Evolutionary conservation across 2,329 filamentous ascomycete species (phyloP).

Genomic region (Fusarium beomiforme): DNA sequence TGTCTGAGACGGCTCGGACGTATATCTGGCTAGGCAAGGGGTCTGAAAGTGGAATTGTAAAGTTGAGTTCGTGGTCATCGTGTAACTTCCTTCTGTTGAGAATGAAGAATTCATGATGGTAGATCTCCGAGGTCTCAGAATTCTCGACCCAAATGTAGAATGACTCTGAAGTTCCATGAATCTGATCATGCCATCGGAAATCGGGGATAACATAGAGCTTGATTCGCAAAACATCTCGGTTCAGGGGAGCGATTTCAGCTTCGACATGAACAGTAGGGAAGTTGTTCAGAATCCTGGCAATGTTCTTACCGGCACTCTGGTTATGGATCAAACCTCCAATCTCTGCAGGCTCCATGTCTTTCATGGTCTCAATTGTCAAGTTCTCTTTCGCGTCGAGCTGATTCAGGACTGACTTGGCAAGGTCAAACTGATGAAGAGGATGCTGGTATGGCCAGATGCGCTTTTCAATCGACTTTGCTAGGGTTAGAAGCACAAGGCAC

Average conservation of each 20-base stretch:
- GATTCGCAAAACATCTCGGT: constrained; percentile 93
- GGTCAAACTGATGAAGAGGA: constrained; percentile 92
- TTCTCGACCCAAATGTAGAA: constrained; percentile 99
- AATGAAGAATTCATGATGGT: constrained; percentile 97
- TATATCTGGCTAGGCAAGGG: constrained; percentile 96
- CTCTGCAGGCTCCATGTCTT: constrained; percentile 92
- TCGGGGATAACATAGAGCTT: constrained; percentile 87
- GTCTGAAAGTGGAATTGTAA: constrained; percentile 94
- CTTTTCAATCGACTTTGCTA: constrained; percentile 98
- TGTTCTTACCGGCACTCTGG: constrained; percentile 82
- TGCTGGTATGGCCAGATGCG: constrained; percentile 96
- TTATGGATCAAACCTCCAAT: constrained; percentile 94
- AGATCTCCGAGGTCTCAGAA: constrained; percentile 96
- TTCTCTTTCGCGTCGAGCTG: constrained; percentile 85
- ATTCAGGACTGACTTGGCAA: constrained; percentile 83
- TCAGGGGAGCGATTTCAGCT: constrained; percentile 93
- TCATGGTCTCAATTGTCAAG: constrained; percentile 81
- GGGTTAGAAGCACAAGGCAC: constrained; percentile 86
- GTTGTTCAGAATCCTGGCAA: constrained; percentile 83
- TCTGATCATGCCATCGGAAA: constrained; percentile 92
- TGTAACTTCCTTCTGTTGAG: constrained; percentile 88
- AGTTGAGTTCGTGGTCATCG: constrained; percentile 97
- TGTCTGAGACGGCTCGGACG: constrained; percentile 90
- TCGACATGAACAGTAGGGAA: constrained; percentile 94
- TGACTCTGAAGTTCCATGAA: constrained; percentile 93